Base-by-base conservation (phyloP, 345 rosid genomes). In the Populus pruinosa region DNA sequence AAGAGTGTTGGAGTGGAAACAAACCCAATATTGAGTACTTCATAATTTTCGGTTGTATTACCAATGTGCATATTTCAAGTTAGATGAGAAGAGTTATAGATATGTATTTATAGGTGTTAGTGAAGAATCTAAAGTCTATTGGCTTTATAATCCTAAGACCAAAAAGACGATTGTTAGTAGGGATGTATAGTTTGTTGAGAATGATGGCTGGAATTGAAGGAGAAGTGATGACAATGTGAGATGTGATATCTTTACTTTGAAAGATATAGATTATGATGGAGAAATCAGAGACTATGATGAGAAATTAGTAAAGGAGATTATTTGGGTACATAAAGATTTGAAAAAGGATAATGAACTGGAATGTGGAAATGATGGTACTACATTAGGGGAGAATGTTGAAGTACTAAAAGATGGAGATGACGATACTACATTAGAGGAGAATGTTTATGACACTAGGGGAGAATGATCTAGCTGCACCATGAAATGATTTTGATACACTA, bases 301-400 rank as follows among this genome's bases (percentile, higher is more conserved):
- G 3, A 2, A 1, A 20, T 50, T 1, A 1, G 21, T 5, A 16
- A 16, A 49, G 3, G 1, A 6, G 9, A 1, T 20, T 8, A 16
- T 1, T 1, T 0, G 0, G 2, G n/a, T 18, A 18, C 59, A 5
- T 3, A 50, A 5, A 10, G 20, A 17, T 0, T 0, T 14, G 7
- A 5, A 47, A 47, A 12, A 5, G 1, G 53, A 16, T 13, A 17
- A 16, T 47, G 20, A 33, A 4, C 0, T 4, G 4, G 5, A 3
- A 3, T 4, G 5, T 33, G 5, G 5, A 33, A 33, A 33, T 33
- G 35, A 47, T 14, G 5, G 0, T 47, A 17, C 17, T 47, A 6
- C 0, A 8, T 8, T 0, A 41, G 13, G 44, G 2, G 44, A 41
- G 44, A 41, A 41, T 41, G 44, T 41, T 2, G 35, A 33, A 4